These are phyloP conservation scores for Claviceps quebecensis DNA, from an alignment of 2,329 filamentous ascomycete species.

Conservation along the genomic window DNA sequence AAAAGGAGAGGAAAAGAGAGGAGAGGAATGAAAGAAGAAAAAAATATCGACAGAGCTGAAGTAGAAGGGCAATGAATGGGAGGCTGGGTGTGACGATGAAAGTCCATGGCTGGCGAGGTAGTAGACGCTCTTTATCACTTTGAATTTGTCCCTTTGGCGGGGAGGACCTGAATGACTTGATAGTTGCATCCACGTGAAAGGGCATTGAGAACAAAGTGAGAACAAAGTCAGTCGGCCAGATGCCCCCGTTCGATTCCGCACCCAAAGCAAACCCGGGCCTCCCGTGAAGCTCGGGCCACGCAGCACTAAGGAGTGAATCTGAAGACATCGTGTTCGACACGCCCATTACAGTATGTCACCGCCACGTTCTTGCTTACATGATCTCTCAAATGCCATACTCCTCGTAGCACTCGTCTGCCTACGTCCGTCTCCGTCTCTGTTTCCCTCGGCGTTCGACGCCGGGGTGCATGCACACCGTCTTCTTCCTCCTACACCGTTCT, in stretches of 20 bases:
- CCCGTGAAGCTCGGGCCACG: background rate
- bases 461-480: background rate
- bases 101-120: background rate
- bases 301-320: background rate
- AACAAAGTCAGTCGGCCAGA: constrained; percentile 1
- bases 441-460: background rate
- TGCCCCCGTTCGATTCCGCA: background rate
- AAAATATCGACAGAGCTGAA: background rate
- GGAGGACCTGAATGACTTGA: background rate
- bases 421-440: background rate
- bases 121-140: background rate
- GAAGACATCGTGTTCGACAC: no score
- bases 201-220: constrained; percentile 3
- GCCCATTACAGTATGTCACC: no score
- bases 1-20: background rate
- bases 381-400: no score
- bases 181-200: background rate
- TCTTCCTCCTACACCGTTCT: background rate
- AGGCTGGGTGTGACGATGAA: background rate
- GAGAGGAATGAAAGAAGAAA: background rate
- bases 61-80: background rate
- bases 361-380: no score
- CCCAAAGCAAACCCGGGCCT: background rate
- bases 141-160: background rate
- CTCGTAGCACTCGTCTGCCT: no score